Evolutionary conservation across 352 stramenopile species (phyloP).

Genomic region (Globisporangium paroecandrum): DNA sequence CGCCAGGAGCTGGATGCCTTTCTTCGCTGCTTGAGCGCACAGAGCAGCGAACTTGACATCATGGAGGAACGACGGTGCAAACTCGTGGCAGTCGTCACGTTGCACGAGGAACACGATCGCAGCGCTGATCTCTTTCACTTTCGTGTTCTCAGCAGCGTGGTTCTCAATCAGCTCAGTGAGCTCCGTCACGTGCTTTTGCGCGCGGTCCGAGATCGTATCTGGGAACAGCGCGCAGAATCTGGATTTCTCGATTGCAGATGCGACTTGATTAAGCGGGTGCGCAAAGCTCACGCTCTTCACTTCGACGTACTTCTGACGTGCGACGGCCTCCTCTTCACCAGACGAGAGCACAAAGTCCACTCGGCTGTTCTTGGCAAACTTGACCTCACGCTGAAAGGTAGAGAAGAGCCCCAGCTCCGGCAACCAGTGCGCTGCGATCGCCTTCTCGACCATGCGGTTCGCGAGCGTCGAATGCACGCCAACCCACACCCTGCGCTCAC

Average conservation of each 20-base stretch:
- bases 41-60: slow-evolving; percentile 64
- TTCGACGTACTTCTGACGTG: slow-evolving; percentile 73
- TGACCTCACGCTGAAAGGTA: slow-evolving; percentile 63
- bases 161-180: slow-evolving; percentile 55
- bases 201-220: slow-evolving; percentile 71
- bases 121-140: slow-evolving; percentile 26
- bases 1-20: slow-evolving; percentile 59
- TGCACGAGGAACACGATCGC: slow-evolving; percentile 78
- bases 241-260: background rate
- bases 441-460: slow-evolving; percentile 78
- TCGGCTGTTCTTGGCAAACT: slow-evolving; percentile 77
- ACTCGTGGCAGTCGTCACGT: slow-evolving; percentile 69
- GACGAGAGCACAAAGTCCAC: slow-evolving; percentile 79
- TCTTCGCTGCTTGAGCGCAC: slow-evolving; percentile 40
- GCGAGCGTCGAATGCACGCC: slow-evolving; percentile 73
- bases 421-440: slow-evolving; percentile 58
- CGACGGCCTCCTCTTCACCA: slow-evolving; percentile 25
- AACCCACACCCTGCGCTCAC: slow-evolving; percentile 62
- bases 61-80: slow-evolving; percentile 59
- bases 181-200: slow-evolving; percentile 75
- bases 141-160: slow-evolving; percentile 11
- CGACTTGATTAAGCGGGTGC: slow-evolving; percentile 12
- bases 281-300: slow-evolving; percentile 83
- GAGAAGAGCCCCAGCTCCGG: slow-evolving; percentile 56
- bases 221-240: slow-evolving; percentile 63